Conservation (phyloP, 2,329 filamentous ascomycete species). For the Trichoderma atrobrunneum region DNA sequence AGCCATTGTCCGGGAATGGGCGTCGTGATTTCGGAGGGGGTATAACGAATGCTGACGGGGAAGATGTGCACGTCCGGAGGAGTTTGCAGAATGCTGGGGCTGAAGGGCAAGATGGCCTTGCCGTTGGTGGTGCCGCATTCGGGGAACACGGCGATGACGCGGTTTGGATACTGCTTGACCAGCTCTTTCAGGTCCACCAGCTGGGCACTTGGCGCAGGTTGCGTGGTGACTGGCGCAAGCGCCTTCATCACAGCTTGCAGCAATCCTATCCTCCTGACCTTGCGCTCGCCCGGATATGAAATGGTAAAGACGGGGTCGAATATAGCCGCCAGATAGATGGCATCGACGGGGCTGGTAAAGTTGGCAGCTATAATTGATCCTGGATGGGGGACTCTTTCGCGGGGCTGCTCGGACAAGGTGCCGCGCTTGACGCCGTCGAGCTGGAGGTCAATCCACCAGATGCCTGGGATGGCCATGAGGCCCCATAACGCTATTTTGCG, state of each 20-base stretch:
- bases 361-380: slow-evolving; percentile 84
- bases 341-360: slow-evolving; percentile 89
- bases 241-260: slow-evolving; percentile 71
- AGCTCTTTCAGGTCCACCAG: slow-evolving; percentile 64
- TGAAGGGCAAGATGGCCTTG: slow-evolving; percentile 80
- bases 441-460: slow-evolving; percentile 99
- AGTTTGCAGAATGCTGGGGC: slow-evolving; percentile 69
- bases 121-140: slow-evolving; percentile 95
- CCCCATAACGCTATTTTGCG: slow-evolving; percentile 88
- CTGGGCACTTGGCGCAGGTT: slow-evolving; percentile 43
- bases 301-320: slow-evolving; percentile 94
- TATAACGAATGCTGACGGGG: slow-evolving; percentile 86
- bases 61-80: slow-evolving; percentile 73
- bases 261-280: slow-evolving; percentile 74
- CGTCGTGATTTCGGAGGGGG: slow-evolving; percentile 84
- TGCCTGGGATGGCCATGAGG: slow-evolving; percentile 81
- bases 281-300: slow-evolving; percentile 71
- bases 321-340: slow-evolving; percentile 89
- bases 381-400: slow-evolving; percentile 71
- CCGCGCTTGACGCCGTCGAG: slow-evolving; percentile 95
- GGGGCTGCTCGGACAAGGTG: slow-evolving; percentile 72
- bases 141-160: slow-evolving; percentile 83
- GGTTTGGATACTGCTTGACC: slow-evolving; percentile 64
- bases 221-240: slow-evolving; percentile 57
- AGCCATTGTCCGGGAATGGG: slow-evolving; percentile 74